Base-by-base conservation (phyloP, 163 green algal species). In the Chlorella variabilis region DNA sequence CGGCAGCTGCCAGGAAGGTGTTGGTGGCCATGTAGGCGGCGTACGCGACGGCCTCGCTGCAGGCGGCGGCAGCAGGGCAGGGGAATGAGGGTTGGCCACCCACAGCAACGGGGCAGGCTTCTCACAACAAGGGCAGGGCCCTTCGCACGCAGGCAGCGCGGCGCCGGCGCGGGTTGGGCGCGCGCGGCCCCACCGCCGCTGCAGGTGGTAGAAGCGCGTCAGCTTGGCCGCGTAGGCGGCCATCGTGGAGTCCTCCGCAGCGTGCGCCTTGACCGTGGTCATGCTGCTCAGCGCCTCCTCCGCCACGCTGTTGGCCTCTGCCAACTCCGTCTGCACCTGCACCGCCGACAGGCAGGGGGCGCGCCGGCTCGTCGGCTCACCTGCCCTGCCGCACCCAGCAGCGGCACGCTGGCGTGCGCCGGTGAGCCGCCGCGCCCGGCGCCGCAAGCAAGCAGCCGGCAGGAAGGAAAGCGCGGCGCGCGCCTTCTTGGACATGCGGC, bases 271-370 rank as follows among this genome's bases (percentile, higher is more conserved):
- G 41, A 96, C 88, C 36, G 78, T 85, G 4, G 84, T 54, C 76
- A 82, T 75, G 45, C 21, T 59, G 29, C 38, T 45, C 3, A 68
- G 49, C 23, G 34, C 49, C 45, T 49, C 45, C 45, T 33, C 39
- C 48, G 94, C 93, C 41, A 95, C 89, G 34, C 68, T 84, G 77
- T 97, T 97, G 33, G 94, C 94, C 21, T 91, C 87, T 0, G 94
- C 94, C 81, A 97, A 88, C 77, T 92, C 85, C 0, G 86, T 85
- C 86, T 97, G 93, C 25, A 94, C 90, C n/a, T n/a, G n/a, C n/a
- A n/a, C n/a, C n/a, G n/a, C n/a, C n/a, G n/a, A n/a, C n/a, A n/a
- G n/a, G n/a, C n/a, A n/a, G n/a, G n/a, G n/a, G n/a, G n/a, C n/a
- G n/a, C n/a, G n/a, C n/a, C n/a, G n/a, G n/a, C n/a, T n/a, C n/a